phyloP scores from a whole-genome alignment of 1,139 yeast genomes.

The Pichia inconspicua region DNA sequence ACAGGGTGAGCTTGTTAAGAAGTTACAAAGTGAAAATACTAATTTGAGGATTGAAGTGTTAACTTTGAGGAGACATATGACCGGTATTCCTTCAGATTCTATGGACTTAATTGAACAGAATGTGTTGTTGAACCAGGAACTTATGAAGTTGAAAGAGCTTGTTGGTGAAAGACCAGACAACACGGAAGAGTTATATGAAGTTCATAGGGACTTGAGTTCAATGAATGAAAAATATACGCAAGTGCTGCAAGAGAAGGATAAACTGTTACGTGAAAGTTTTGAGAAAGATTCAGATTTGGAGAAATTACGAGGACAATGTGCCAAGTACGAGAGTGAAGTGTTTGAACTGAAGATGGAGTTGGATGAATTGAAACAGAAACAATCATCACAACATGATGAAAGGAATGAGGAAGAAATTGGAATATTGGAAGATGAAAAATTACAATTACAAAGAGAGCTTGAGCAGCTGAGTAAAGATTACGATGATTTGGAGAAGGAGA shows the following conservation, averaged over 20 bases:
- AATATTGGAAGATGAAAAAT: slow-evolving; percentile 6
- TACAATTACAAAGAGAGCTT: not conserved
- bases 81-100: slow-evolving; percentile 39
- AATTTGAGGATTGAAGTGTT: slow-evolving; percentile 53
- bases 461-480: not conserved
- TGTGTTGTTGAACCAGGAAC: slow-evolving; percentile 29
- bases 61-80: slow-evolving; percentile 43
- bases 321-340: slow-evolving; percentile 13
- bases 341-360: slow-evolving; percentile 6
- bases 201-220: slow-evolving; percentile 1
- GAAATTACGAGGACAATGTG: slow-evolving; percentile 2
- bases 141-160: slow-evolving; percentile 1
- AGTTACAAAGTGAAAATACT: slow-evolving; percentile 53
- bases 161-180: slow-evolving; percentile 5
- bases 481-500: slow-evolving; percentile 14
- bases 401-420: not conserved
- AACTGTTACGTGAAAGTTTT: slow-evolving; percentile 15
- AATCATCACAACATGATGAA: not conserved
- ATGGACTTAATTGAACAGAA: slow-evolving; percentile 34
- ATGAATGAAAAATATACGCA: slow-evolving; percentile 4
- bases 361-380: not conserved
- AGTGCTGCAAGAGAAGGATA: slow-evolving; percentile 13
- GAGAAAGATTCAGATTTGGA: slow-evolving; percentile 18
- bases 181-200: not conserved
- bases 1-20: slow-evolving; percentile 45